A percentile compares a stretch with the other conserved stretches of the same genome.
Evolutionary conservation across 306 rosid species (phyloP).

Genomic region (Vachellia pachyceras): DNA sequence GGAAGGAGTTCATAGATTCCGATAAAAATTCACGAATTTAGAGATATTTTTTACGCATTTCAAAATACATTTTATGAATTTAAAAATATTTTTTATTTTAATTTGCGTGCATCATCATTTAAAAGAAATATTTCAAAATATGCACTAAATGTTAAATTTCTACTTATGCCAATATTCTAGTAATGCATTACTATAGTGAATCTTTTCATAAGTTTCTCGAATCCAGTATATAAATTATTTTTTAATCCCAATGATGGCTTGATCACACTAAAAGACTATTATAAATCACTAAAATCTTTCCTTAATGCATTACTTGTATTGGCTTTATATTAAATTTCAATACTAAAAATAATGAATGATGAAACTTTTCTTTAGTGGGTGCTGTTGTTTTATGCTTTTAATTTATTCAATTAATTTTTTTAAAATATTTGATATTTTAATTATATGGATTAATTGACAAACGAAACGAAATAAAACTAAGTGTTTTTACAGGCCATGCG

Average conservation of each 20-base stretch:
- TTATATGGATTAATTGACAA: too few species aligned
- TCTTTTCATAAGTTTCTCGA: not conserved
- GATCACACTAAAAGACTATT: not conserved
- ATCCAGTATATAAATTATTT: not conserved
- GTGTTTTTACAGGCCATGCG: too few species aligned
- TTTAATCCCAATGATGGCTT: not conserved
- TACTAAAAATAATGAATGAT: not conserved
- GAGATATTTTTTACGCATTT: too few species aligned
- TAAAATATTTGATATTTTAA: too few species aligned
- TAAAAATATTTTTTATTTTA: too few species aligned
- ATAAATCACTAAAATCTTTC: not conserved
- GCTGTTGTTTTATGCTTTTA: not conserved
- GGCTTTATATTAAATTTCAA: not conserved
- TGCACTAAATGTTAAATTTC: not conserved
- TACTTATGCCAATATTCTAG: not conserved
- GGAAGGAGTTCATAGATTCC: too few species aligned
- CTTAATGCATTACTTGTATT: not conserved
- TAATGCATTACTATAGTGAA: not conserved
- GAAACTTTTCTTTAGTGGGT: not conserved
- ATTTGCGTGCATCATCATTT: too few species aligned
- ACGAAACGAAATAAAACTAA: too few species aligned
- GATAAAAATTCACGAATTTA: too few species aligned
- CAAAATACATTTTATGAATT: too few species aligned
- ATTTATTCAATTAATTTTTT: not conserved
- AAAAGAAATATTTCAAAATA: too few species aligned